Conservation (phyloP, 2,329 filamentous ascomycete genomes). For the Grosmannia huntii region DNA sequence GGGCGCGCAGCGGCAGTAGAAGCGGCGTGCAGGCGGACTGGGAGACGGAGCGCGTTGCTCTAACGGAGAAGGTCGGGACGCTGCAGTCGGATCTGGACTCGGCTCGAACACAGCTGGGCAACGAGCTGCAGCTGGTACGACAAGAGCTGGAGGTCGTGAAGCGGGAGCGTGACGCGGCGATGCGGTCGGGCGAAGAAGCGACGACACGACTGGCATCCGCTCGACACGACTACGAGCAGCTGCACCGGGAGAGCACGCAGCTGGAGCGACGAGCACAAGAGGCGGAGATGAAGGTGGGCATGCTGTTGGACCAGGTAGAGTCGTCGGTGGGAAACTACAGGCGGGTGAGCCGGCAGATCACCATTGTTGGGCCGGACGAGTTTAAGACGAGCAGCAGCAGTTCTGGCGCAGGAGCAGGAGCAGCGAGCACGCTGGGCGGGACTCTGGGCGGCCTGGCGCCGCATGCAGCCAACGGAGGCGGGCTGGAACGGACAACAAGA, state of each 20-base stretch:
- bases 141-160: conserved; percentile 54
- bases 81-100: conserved; percentile 57
- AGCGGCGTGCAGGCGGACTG: conserved; percentile 41
- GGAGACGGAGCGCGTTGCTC: conserved; percentile 57
- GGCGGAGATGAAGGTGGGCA: conserved; percentile 83
- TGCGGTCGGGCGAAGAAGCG: conserved; percentile 39
- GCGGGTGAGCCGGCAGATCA: conserved; percentile 52
- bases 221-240: conserved; percentile 60
- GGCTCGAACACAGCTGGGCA: conserved; percentile 56
- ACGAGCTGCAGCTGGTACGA: conserved; percentile 54
- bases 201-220: conserved; percentile 44
- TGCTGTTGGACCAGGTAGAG: conserved; percentile 90
- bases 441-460: neutral
- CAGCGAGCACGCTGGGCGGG: neutral
- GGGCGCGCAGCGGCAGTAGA: conserved; percentile 19
- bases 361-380: conserved; percentile 39
- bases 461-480: neutral
- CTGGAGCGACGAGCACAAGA: conserved; percentile 78
- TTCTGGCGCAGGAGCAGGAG: neutral
- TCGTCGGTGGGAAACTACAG: conserved; percentile 90
- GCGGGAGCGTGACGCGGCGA: conserved; percentile 56
- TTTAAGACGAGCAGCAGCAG: conserved; percentile 10
- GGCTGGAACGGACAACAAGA: too few species aligned
- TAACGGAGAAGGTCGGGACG: conserved; percentile 56
- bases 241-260: conserved; percentile 68